Evolutionary conservation across 805 yeast species (phyloP), one percentile per base, ranked within the genome.

Genomic region (Saccharomycopsis synnaedendra): DNA sequence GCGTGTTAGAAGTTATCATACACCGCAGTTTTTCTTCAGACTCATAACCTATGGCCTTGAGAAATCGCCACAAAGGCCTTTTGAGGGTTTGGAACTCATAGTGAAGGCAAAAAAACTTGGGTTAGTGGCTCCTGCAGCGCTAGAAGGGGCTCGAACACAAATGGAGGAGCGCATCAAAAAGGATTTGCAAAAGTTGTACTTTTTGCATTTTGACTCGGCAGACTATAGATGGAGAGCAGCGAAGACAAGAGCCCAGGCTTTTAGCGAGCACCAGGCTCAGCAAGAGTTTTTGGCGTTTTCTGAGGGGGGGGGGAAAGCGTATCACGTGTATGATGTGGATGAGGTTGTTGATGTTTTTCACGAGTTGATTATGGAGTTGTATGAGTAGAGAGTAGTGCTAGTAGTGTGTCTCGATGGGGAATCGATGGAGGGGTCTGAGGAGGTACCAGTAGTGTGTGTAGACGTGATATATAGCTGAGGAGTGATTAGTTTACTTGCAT

Each of bases 271-370:
- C n/a, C 30, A 34, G 10, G 46, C 46, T 6, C 39, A 43, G 41
- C 36, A 43, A 28, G 38, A 43, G 19, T 43, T 30, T n/a, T 37
- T 37, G 27, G 46, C 46, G 4, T 37, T 43, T 40, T 27, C 45
- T 28, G 45, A 42, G 36, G 33, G 33, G 27, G 27, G 32, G 9
- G 38, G 29, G 11, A 32, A 30, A 34, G 37, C 10, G 37, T 10
- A 10, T 34, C 37, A 34, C 10, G 10, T 34, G 11, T 34, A 34
- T n/a, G 37, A 34, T 10, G 11, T 10, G 37, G 37, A 34, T 10
- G 37, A 34, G 11, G 37, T 34, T 34, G 37, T n/a, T 10, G 37
- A 34, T 10, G 11, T 34, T 34, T 34, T 34, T n/a, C 11, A 10
- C 37, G 11, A 10, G n/a, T 10, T 34, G 37, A 34, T 34, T 10